These are phyloP conservation scores for Pittosporum tobira DNA, from an alignment of 129 eudicot species.

Conservation along the genomic window DNA sequence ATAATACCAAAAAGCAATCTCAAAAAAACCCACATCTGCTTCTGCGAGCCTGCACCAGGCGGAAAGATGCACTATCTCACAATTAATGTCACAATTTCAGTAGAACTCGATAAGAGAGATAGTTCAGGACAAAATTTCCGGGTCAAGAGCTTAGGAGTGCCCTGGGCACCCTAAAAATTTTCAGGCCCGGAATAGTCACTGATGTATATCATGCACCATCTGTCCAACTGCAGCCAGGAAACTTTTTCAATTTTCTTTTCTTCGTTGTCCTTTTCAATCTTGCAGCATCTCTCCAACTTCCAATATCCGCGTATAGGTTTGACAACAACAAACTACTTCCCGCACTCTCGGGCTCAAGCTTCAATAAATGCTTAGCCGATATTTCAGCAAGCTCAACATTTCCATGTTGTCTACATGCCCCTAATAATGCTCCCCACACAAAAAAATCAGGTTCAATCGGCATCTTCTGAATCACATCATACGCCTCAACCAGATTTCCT, in stretches of 20 bases:
- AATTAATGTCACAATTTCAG: too few species aligned
- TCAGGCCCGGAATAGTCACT: not conserved
- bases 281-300: constrained; percentile 52
- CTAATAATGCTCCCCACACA: constrained; percentile 91
- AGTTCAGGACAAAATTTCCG: not conserved
- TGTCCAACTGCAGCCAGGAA: constrained; percentile 67
- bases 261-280: constrained; percentile 52
- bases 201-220: constrained; percentile 23
- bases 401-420: constrained; percentile 61
- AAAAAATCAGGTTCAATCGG: constrained; percentile 48
- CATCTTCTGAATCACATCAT: constrained; percentile 49
- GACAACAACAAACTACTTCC: constrained; percentile 55
- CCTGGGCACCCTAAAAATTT: not conserved
- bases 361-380: constrained; percentile 48
- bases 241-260: constrained; percentile 47
- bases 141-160: too few species aligned
- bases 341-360: constrained; percentile 69
- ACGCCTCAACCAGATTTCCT: constrained; percentile 54
- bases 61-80: too few species aligned
- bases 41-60: too few species aligned
- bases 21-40: too few species aligned
- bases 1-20: too few species aligned
- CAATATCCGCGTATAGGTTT: constrained; percentile 52
- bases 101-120: too few species aligned
- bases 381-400: constrained; percentile 55